Base-by-base conservation (phyloP, 345 rosid genomes). In the Moricandia arvensis region DNA sequence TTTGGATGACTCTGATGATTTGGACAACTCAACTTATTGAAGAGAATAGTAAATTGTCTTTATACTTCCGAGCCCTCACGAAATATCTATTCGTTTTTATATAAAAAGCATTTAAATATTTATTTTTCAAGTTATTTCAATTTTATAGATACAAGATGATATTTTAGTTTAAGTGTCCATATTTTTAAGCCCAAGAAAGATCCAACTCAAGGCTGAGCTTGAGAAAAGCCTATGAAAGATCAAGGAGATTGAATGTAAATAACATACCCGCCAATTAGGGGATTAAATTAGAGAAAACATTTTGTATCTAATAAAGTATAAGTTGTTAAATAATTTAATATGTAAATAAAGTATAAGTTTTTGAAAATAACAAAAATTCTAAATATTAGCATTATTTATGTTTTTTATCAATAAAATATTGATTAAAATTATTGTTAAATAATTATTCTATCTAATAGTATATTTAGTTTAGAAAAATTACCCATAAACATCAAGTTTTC, bases 11-110 rank as follows among this genome's bases (percentile, higher is more conserved):
- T 43, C 16, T 12, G 24, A 47, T 77, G 77, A 72, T 64, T 35
- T 66, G 63, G 73, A 78, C 77, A 59, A 65, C 69, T 66, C 77
- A 78, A 78, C 73, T 66, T 66, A 67, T 72, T 49, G 16, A 26
- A 29, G 18, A 72, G 6, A 47, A 65, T 21, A 43, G 18, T 64
- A 69, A 61, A 38, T 15, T 54, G 49, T 54, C 65, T 37, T 54
- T 69, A 21, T 69, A 59, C 11, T 59, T 66, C 58, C 53, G 5
- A 47, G 57, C 43, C 33, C 34, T 60, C 54, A 33, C 12, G 30
- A 45, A 66, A 74, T 41, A 63, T 24, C 17, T 49, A 15, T 30
- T 59, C n/a, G 15, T 54, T 63, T 2, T 61, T 3, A 47, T 29
- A 13, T 15, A 49, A 16, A 26, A 43, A 43, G 5, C 12, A n/a